phyloP scores from a whole-genome alignment of 345 rosid species.

The Anacardium occidentale region DNA sequence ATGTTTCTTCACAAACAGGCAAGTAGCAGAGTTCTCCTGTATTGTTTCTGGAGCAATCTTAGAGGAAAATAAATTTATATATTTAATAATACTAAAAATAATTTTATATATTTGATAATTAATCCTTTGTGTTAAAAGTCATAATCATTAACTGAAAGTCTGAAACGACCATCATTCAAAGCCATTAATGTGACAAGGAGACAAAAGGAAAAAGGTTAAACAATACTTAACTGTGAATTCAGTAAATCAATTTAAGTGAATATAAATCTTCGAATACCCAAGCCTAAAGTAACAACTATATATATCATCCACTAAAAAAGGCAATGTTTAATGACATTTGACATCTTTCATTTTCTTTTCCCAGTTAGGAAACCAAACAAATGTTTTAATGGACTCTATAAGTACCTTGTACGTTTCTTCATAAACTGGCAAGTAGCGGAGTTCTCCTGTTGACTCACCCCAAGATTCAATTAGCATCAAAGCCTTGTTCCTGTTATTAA shows the following conservation, averaged over 20 bases:
- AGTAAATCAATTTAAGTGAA: background rate
- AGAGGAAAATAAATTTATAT: background rate
- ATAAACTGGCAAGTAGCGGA: conserved; percentile 88
- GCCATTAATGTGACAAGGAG: background rate
- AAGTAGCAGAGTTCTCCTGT: conserved; percentile 80
- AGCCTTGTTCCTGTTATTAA: conserved; percentile 88
- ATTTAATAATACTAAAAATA: background rate
- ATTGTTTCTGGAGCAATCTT: background rate
- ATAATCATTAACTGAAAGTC: background rate
- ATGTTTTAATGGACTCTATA: background rate
- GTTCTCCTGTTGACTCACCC: conserved; percentile 94
- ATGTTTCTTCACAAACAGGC: conserved; percentile 94
- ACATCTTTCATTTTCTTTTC: background rate
- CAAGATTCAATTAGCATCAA: conserved; percentile 82
- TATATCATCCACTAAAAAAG: background rate
- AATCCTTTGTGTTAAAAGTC: background rate
- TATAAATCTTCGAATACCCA: background rate
- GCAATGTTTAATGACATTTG: background rate
- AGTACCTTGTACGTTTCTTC: conserved; percentile 98
- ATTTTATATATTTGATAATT: background rate
- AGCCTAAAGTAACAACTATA: too few relatives aligned
- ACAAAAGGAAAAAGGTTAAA: background rate
- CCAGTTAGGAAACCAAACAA: background rate
- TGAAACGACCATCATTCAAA: background rate
- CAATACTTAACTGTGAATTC: background rate